These are phyloP conservation scores for Coniosporium apollinis DNA, from an alignment of 495 filamentous ascomycete species.

Conservation along the genomic window DNA sequence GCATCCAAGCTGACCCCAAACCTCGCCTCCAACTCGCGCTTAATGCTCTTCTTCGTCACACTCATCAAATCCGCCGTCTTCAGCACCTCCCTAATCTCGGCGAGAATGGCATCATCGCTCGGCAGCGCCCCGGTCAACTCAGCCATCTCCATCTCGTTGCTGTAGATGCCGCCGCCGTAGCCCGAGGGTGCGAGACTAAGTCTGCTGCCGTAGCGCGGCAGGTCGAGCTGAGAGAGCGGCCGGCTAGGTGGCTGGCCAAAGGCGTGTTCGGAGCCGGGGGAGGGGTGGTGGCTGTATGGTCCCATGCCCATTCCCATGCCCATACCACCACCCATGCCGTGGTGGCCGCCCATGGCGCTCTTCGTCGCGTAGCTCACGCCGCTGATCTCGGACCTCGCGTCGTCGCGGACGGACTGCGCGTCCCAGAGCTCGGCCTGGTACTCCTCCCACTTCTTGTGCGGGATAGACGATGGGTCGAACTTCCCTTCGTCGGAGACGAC, in stretches of 20 bases:
- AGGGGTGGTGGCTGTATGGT: constrained; percentile 16
- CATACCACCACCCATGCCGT: constrained; percentile 24
- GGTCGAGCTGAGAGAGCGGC: constrained; percentile 60
- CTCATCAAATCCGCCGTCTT: constrained; percentile 87
- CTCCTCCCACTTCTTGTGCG: constrained; percentile 97
- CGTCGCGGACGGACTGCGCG: constrained; percentile 68
- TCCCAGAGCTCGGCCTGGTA: constrained; percentile 97
- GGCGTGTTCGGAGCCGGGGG: constrained; percentile 16
- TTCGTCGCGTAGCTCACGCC: constrained; percentile 87
- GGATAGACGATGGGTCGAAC: constrained; percentile 85
- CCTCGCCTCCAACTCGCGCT: constrained; percentile 74
- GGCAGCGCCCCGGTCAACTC: constrained; percentile 58
- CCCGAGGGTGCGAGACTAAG: constrained; percentile 62
- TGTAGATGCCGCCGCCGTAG: constrained; percentile 19
- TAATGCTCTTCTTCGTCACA: constrained; percentile 97
- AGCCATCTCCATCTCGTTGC: constrained; percentile 46
- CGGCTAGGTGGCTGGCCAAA: constrained; percentile 37
- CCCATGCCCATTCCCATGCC: not conserved
- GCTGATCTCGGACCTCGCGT: constrained; percentile 72
- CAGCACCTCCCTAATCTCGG: constrained; percentile 89
- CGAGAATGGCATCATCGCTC: constrained; percentile 72
- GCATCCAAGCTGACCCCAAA: constrained; percentile 70
- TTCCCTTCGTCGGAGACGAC: constrained; percentile 96
- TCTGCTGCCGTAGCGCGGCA: constrained; percentile 33
- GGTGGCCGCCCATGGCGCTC: constrained; percentile 40